These are phyloP conservation scores for Hapsidospora chrysogenum DNA, from an alignment of 495 filamentous ascomycete species.

Conservation along the genomic window DNA sequence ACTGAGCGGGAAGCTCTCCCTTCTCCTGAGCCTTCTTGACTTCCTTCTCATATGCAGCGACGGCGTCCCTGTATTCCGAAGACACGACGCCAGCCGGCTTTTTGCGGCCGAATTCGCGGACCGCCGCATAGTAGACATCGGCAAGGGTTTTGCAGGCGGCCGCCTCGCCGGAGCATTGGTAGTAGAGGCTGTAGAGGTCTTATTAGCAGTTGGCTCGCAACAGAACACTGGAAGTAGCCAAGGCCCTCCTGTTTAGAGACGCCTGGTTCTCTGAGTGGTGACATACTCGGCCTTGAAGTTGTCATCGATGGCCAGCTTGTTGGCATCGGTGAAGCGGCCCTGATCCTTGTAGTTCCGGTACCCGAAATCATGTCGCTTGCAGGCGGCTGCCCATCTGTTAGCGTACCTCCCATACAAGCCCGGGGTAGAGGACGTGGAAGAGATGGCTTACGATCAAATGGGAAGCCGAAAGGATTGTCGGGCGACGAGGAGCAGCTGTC, in stretches of 20 bases:
- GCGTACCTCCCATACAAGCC: no score
- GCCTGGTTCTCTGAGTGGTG: no score
- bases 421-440: background rate
- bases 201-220: background rate
- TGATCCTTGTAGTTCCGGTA: slow-evolving; percentile 28
- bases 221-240: no score
- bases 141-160: slow-evolving; percentile 18
- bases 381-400: slow-evolving; percentile 7
- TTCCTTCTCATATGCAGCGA: slow-evolving; percentile 13
- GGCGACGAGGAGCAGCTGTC: slow-evolving; percentile 24
- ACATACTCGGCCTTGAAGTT: slow-evolving; percentile 26
- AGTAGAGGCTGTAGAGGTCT: slow-evolving; percentile 14
- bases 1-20: slow-evolving; percentile 9
- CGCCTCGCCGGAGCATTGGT: slow-evolving; percentile 9
- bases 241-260: no score
- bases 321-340: slow-evolving; percentile 18
- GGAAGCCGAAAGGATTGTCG: slow-evolving; percentile 26
- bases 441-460: slow-evolving; percentile 13
- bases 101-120: slow-evolving; percentile 20
- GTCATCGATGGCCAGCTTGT: slow-evolving; percentile 18
- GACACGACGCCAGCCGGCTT: slow-evolving; percentile 10
- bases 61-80: slow-evolving; percentile 13
- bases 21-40: slow-evolving; percentile 12
- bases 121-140: slow-evolving; percentile 27
- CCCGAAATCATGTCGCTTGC: slow-evolving; percentile 33